phyloP scores from a whole-genome alignment of 2,329 filamentous ascomycete species.

The Sarocladium brachiariae region DNA sequence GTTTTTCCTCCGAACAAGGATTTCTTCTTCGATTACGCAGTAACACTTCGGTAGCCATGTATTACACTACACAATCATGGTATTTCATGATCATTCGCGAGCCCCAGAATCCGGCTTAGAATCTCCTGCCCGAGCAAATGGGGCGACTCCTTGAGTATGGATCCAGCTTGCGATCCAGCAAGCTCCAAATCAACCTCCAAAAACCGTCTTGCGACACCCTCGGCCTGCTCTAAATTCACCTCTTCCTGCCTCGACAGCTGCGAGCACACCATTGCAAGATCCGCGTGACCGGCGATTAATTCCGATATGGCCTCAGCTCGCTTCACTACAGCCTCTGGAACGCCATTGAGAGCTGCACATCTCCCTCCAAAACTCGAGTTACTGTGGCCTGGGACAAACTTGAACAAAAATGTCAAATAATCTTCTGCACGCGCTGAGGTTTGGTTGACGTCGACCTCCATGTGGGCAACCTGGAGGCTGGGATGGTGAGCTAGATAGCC shows the following conservation, averaged over 20 bases:
- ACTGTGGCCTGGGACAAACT: slow-evolving; percentile 59
- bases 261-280: slow-evolving; percentile 67
- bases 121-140: too few species aligned
- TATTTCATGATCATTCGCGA: too few species aligned
- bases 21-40: too few species aligned
- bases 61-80: too few species aligned
- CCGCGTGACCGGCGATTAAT: slow-evolving; percentile 64
- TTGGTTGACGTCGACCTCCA: slow-evolving; percentile 60
- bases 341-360: slow-evolving; percentile 82
- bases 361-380: slow-evolving; percentile 76
- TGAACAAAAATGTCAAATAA: slow-evolving; percentile 70
- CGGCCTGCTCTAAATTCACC: slow-evolving; percentile 60
- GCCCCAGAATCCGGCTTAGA: background rate
- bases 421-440: slow-evolving; percentile 45
- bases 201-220: slow-evolving; percentile 52
- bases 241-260: slow-evolving; percentile 58
- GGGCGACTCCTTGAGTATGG: too few species aligned
- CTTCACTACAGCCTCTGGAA: slow-evolving; percentile 63
- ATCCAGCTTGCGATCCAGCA: background rate
- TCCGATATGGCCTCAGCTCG: slow-evolving; percentile 69
- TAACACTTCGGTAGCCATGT: too few species aligned
- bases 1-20: too few species aligned
- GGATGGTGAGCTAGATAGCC: slow-evolving; percentile 45
- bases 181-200: slow-evolving; percentile 26
- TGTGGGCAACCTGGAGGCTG: slow-evolving; percentile 56